These are phyloP conservation scores for Suillus subaureus DNA, from an alignment of 768 basidiomycete genomes.

Conservation along the genomic window DNA sequence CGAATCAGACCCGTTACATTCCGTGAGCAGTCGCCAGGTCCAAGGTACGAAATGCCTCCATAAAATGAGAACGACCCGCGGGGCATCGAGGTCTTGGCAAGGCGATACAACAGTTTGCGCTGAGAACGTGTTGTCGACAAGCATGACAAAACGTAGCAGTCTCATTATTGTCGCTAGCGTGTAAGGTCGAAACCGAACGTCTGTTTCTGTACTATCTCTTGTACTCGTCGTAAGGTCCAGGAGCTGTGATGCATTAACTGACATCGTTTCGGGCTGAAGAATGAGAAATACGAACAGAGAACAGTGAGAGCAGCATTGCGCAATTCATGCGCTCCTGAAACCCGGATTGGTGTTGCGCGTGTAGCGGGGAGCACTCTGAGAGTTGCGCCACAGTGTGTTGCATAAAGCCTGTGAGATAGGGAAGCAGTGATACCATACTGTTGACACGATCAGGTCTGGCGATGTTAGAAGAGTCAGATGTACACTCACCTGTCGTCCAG, in stretches of 20 bases:
- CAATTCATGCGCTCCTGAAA: conserved; percentile 30
- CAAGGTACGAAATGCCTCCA: conserved; percentile 63
- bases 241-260: conserved; percentile 18
- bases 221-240: conserved; percentile 19
- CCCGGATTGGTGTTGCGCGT: background rate
- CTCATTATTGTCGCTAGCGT: conserved; percentile 46
- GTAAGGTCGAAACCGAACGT: conserved; percentile 46
- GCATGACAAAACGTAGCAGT: conserved; percentile 44
- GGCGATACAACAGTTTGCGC: conserved; percentile 16
- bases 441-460: background rate
- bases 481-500: background rate
- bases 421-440: conserved; percentile 3
- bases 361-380: conserved; percentile 7
- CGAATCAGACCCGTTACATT: conserved; percentile 48
- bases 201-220: background rate
- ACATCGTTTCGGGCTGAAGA: background rate
- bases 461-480: background rate
- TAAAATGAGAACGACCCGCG: conserved; percentile 54
- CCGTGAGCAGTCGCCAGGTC: conserved; percentile 67
- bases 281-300: conserved; percentile 31
- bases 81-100: conserved; percentile 35
- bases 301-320: conserved; percentile 40
- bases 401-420: conserved; percentile 4
- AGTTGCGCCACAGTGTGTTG: conserved; percentile 7
- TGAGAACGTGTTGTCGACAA: conserved; percentile 22